Evolutionary conservation across 169 alveolate genomes (phyloP).

Genomic region (Perkinsus marinus): DNA sequence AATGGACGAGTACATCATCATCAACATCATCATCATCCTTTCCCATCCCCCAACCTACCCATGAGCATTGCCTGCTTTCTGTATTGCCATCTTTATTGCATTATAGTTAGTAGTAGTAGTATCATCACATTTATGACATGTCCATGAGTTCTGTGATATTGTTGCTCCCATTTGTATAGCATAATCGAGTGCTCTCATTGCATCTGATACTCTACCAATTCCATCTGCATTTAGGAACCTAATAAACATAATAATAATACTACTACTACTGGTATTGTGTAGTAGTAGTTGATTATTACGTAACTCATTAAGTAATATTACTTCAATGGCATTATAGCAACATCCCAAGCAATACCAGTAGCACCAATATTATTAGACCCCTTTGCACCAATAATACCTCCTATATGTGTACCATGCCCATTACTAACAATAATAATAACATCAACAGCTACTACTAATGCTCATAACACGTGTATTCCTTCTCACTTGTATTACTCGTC

Average conservation of each 20-base stretch:
- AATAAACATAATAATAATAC: no score
- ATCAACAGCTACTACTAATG: no score
- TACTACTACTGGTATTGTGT: no score
- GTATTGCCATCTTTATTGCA: conserved; percentile 9
- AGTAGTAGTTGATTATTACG: no score
- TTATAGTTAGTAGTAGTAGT: conserved; percentile 24
- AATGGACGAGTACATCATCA: no score
- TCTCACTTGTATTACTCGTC: conserved; percentile 1
- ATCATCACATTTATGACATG: conserved; percentile 18
- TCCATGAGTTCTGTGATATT: conserved; percentile 20
- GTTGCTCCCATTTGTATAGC: conserved; percentile 32
- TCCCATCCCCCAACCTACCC: no score
- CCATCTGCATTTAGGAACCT: conserved; percentile 24
- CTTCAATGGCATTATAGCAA: conserved; percentile 17
- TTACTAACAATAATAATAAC: conserved; percentile 3
- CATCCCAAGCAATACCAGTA: conserved; percentile 24
- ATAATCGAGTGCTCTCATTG: conserved; percentile 19
- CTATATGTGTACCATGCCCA: conserved; percentile 32
- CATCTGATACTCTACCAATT: conserved; percentile 15
- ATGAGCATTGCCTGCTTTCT: no score
- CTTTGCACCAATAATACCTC: conserved; percentile 29
- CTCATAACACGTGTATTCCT: no score
- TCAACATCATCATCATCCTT: no score
- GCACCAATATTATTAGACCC: conserved; percentile 15
- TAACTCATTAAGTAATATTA: no score